A percentile compares a stretch with the other conserved stretches of the same genome.
These are phyloP conservation scores for Globisporangium yorkense DNA, from an alignment of 352 stramenopile species.

Conservation along the genomic window DNA sequence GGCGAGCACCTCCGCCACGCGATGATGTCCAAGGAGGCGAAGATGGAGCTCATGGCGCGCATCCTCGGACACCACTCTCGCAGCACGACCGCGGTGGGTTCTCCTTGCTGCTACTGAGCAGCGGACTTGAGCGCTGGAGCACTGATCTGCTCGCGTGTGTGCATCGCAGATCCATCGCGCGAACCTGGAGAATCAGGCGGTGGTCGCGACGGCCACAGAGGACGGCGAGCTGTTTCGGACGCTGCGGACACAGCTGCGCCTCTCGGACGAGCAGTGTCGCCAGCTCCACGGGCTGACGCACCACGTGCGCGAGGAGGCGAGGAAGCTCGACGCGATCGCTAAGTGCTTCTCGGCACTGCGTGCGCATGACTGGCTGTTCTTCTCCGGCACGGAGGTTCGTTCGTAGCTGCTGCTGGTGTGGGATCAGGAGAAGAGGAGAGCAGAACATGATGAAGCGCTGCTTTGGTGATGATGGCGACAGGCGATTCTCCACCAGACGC, in stretches of 20 bases:
- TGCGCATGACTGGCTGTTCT: slow-evolving; percentile 84
- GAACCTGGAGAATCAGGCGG: slow-evolving; percentile 79
- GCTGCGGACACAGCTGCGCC: slow-evolving; percentile 47
- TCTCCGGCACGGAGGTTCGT: slow-evolving; percentile 72
- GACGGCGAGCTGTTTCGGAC: slow-evolving; percentile 53
- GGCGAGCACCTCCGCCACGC: slow-evolving; percentile 75
- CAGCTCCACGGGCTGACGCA: slow-evolving; percentile 39
- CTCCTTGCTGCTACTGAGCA: too few relatives aligned
- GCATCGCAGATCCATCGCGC: slow-evolving; percentile 53
- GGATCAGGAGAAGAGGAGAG: neutral
- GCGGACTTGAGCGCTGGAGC: too few relatives aligned
- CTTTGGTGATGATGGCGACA: slow-evolving; percentile 14
- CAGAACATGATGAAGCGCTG: neutral
- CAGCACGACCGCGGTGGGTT: slow-evolving; percentile 62
- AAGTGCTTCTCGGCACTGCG: slow-evolving; percentile 83
- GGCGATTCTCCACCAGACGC: slow-evolving; percentile 67
- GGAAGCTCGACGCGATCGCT: slow-evolving; percentile 73
- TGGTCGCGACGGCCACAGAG: slow-evolving; percentile 56
- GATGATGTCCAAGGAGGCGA: slow-evolving; percentile 81
- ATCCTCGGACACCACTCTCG: slow-evolving; percentile 75
- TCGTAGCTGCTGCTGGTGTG: neutral
- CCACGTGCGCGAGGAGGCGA: slow-evolving; percentile 54
- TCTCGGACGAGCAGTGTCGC: slow-evolving; percentile 67
- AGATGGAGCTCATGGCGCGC: slow-evolving; percentile 72
- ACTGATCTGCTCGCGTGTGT: neutral